Percentiles rank a stretch among this genome's conserved stretches.
Conservation (phyloP, 208 protist species). For the Trypanosoma melophagium region DNA sequence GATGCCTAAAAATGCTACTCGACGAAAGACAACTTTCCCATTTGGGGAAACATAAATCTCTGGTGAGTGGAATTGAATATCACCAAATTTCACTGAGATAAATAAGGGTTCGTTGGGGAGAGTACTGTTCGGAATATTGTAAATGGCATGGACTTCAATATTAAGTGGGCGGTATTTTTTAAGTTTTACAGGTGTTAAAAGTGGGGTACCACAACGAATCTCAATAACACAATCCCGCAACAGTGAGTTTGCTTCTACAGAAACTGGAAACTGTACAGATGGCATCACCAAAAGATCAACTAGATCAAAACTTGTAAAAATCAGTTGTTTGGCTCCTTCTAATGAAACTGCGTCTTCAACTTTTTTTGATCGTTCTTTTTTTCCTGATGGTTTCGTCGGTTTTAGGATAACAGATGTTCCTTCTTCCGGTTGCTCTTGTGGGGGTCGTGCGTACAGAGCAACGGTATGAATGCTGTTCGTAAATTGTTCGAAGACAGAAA, state of each 20-base stretch:
- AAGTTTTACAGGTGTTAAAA: conserved; percentile 26
- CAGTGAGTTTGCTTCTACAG: neutral
- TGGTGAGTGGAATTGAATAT: conserved; percentile 18
- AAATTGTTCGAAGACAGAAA: conserved; percentile 13
- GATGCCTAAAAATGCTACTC: conserved; percentile 28
- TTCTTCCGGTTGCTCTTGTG: neutral
- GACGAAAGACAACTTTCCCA: conserved; percentile 23
- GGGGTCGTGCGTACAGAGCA: conserved; percentile 6
- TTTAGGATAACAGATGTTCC: neutral
- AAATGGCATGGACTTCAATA: conserved; percentile 30
- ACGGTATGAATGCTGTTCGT: conserved; percentile 15
- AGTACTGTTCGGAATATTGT: conserved; percentile 3
- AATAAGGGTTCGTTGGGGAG: conserved; percentile 2
- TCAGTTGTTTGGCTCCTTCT: conserved; percentile 12
- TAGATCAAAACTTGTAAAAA: conserved; percentile 21
- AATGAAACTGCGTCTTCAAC: conserved; percentile 18
- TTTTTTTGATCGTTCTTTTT: conserved; percentile 33
- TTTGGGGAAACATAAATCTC: conserved; percentile 6
- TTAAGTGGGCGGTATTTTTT: conserved; percentile 36
- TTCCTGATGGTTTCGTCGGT: neutral
- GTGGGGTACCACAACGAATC: conserved; percentile 22
- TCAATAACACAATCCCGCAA: conserved; percentile 22
- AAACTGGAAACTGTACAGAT: conserved; percentile 1
- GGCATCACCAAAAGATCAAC: conserved; percentile 18
- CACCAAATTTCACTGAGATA: conserved; percentile 19